A percentile compares a stretch with the other conserved stretches of the same genome.
phyloP scores from a whole-genome alignment of 805 yeast species.

The Candida patagonica region DNA sequence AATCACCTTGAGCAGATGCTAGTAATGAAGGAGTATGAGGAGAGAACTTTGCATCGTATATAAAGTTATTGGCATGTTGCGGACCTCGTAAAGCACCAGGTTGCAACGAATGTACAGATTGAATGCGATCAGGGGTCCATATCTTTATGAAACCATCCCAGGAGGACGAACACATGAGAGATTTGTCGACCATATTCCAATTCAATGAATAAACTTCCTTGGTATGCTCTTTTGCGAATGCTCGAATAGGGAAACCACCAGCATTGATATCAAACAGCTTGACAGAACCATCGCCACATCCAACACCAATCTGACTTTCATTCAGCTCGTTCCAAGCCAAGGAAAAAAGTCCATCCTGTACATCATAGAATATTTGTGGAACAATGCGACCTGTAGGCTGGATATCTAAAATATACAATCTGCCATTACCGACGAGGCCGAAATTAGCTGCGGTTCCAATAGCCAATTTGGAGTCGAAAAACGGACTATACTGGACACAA shows the following conservation, averaged over 20 bases:
- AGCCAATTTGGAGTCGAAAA: constrained; percentile 79
- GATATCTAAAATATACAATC: constrained; percentile 61
- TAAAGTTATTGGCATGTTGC: constrained; percentile 32
- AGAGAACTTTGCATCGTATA: constrained; percentile 72
- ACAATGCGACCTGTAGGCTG: constrained; percentile 51
- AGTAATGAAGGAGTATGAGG: constrained; percentile 73
- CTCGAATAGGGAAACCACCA: constrained; percentile 21
- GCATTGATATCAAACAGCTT: constrained; percentile 66
- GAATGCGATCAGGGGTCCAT: constrained; percentile 23
- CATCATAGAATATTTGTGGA: constrained; percentile 45
- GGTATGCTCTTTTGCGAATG: constrained; percentile 50
- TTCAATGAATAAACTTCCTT: constrained; percentile 64
- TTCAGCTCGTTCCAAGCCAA: constrained; percentile 84
- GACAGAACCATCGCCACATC: constrained; percentile 86
- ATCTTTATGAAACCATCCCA: constrained; percentile 86
- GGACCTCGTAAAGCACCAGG: constrained; percentile 21
- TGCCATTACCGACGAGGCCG: constrained; percentile 92
- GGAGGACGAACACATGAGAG: constrained; percentile 62
- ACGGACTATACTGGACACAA: constrained; percentile 83
- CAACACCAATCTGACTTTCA: constrained; percentile 74
- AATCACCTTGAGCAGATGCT: constrained; percentile 64
- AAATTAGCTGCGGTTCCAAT: constrained; percentile 88
- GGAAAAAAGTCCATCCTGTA: constrained; percentile 89
- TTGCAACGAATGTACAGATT: constrained; percentile 15
- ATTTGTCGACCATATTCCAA: constrained; percentile 66